Evolutionary conservation across 2,329 filamentous ascomycete genomes (phyloP).

Genomic region (Aspergillus sergii): DNA sequence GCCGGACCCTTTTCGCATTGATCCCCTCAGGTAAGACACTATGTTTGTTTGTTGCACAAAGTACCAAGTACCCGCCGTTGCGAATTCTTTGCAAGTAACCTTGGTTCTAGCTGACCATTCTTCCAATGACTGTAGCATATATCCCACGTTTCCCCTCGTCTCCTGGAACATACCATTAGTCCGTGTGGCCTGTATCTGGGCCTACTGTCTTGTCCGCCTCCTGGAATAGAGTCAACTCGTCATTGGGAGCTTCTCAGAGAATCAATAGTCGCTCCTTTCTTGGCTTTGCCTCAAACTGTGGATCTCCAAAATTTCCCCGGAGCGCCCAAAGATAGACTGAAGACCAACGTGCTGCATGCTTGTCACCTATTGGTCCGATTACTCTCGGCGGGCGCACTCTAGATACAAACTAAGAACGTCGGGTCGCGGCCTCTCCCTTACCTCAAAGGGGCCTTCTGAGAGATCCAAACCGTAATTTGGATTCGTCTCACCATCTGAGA

Average conservation of each 20-base stretch:
- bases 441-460: slow-evolving; percentile 8
- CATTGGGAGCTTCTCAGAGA: slow-evolving; percentile 10
- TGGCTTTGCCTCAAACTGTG: slow-evolving; percentile 16
- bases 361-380: slow-evolving; percentile 21
- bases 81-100: background rate
- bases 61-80: background rate
- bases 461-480: slow-evolving; percentile 5
- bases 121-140: slow-evolving; percentile 4
- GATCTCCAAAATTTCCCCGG: slow-evolving; percentile 21
- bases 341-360: slow-evolving; percentile 23
- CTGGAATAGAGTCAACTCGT: slow-evolving; percentile 7
- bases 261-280: slow-evolving; percentile 14
- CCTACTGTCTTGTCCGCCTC: background rate
- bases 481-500: slow-evolving; percentile 11
- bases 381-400: slow-evolving; percentile 9
- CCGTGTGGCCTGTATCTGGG: background rate
- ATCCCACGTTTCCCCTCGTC: background rate
- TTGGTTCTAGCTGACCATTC: slow-evolving; percentile 5
- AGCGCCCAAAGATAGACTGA: slow-evolving; percentile 15
- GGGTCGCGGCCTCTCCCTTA: slow-evolving; percentile 12
- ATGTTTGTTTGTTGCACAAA: background rate
- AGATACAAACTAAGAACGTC: slow-evolving; percentile 12
- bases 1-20: slow-evolving; percentile 6
- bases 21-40: slow-evolving; percentile 5
- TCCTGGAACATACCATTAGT: slow-evolving; percentile 1